Conservation (phyloP, 2,329 filamentous ascomycete genomes). For the Trichophyton benhamiae region DNA sequence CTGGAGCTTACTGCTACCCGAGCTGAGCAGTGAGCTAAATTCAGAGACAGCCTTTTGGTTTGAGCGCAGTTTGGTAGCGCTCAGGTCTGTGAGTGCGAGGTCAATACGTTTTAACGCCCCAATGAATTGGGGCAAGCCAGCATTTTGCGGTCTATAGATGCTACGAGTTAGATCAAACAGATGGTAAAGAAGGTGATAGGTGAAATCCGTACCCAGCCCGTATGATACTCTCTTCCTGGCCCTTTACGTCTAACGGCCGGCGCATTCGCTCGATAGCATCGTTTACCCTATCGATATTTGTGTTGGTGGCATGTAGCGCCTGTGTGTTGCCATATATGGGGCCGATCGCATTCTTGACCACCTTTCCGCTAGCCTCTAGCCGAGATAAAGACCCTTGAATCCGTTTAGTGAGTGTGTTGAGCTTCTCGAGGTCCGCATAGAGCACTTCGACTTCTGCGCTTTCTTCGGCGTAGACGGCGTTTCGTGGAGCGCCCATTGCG, state of each 20-base stretch:
- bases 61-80: conserved; percentile 76
- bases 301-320: conserved; percentile 72
- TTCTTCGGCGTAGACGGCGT: conserved; percentile 51
- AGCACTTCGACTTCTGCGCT: conserved; percentile 56
- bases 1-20: conserved; percentile 72
- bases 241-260: conserved; percentile 85
- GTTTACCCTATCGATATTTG: conserved; percentile 77
- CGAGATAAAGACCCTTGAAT: conserved; percentile 78
- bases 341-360: conserved; percentile 80
- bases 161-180: background rate
- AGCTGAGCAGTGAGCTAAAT: conserved; percentile 61
- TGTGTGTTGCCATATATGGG: conserved; percentile 89
- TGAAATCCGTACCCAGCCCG: conserved; percentile 50
- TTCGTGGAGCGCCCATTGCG: conserved; percentile 44
- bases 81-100: conserved; percentile 71
- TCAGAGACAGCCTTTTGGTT: conserved; percentile 83
- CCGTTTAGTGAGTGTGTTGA: conserved; percentile 84
- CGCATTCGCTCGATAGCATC: conserved; percentile 77
- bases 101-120: conserved; percentile 80
- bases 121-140: conserved; percentile 72
- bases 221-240: conserved; percentile 83
- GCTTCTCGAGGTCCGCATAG: conserved; percentile 70
- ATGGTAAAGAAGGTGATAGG: no score
- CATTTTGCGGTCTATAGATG: conserved; percentile 54
- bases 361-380: conserved; percentile 77